Conservation (phyloP, 2,329 filamentous ascomycete genomes). For the Achaetomium macrosporum region DNA sequence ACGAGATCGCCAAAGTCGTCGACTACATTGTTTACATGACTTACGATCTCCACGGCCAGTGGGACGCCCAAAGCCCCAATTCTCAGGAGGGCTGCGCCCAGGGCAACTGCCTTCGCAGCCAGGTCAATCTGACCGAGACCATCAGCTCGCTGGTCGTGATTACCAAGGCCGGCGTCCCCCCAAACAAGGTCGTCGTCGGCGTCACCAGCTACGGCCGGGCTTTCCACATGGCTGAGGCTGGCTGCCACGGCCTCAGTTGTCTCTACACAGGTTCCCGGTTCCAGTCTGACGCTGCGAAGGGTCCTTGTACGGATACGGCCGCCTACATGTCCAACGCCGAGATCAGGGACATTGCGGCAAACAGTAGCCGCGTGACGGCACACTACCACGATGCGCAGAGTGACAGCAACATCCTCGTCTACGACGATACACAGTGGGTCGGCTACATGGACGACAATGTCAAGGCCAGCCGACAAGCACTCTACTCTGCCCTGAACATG, state of each 20-base stretch:
- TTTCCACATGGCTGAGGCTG: not conserved
- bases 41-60: constrained; percentile 28
- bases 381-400: not conserved
- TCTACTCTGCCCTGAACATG: constrained; percentile 9
- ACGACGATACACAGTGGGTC: constrained; percentile 4
- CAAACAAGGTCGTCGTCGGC: not conserved
- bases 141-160: not conserved
- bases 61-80: too few species aligned
- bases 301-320: not conserved
- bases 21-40: constrained; percentile 26
- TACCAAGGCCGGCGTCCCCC: constrained; percentile 5
- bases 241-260: not conserved
- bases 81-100: too few species aligned
- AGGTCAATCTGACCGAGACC: too few species aligned
- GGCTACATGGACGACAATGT: constrained; percentile 11
- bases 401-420: not conserved
- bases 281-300: not conserved
- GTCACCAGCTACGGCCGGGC: constrained; percentile 2
- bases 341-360: not conserved
- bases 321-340: constrained; percentile 6
- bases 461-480: not conserved
- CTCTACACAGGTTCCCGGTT: not conserved
- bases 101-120: too few species aligned
- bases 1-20: constrained; percentile 10
- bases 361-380: not conserved